Base-by-base conservation (phyloP, 2,329 filamentous ascomycete genomes). In the Penicillium sp. region DNA sequence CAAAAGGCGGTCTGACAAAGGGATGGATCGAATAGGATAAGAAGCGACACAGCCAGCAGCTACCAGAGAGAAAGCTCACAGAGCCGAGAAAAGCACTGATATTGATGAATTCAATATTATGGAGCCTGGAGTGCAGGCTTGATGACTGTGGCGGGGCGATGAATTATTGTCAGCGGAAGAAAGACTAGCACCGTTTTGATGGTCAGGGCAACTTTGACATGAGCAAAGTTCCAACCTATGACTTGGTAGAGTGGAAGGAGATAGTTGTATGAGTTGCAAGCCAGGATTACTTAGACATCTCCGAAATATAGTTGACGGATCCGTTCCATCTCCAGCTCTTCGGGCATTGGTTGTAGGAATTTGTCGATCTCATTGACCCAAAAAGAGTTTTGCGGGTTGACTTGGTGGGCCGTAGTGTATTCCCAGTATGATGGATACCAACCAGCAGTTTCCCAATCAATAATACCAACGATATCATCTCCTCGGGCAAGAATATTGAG, bases 371-470 rank as follows among this genome's bases (percentile, higher is more conserved):
- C 65, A 45, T 70, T 46, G 40, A 57, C 39, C 72, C 70, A 75
- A 44, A 73, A 74, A 27, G 55, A 56, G 39, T 74, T 75, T 11
- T 65, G 57, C 4, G 66, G 70, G 51, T 76, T 78, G 24, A 73
- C 74, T 61, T 75, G 65, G 52, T 63, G 68, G 18, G 71, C 74
- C 40, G 63, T 33, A 7, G 71, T 74, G 33, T 69, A 68, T 62
- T 69, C 62, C 61, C 60, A 68, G 48, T 68, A 67, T 35, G 50
- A 61, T 22, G 59, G 64, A 58, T 64, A 69, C 65, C 62, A 68
- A 27, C 67, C 63, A 50, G 67, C 61, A 28, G 63, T 55, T 58
- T 75, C 70, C 73, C 70, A 76, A 41, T 75, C 70, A 54, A 76
- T 60, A 31, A 74, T 72, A 24, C 67, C 72, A 11, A 65, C 63